Base-by-base conservation (phyloP, 805 yeast species). In the Kuraishia hungarica region DNA sequence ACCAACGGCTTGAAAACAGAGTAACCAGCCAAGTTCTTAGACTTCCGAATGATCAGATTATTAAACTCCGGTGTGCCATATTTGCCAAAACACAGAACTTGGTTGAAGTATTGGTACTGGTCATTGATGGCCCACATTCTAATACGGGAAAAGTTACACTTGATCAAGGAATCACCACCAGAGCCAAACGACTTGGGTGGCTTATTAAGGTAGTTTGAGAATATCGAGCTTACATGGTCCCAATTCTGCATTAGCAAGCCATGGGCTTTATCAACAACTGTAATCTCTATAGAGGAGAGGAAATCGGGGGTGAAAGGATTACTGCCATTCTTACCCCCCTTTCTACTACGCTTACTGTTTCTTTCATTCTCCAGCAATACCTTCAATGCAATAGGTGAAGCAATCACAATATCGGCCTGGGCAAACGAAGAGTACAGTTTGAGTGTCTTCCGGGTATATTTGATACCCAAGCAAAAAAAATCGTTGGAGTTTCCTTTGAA, bases 121-220 rank as follows among this genome's bases (percentile, higher is more conserved):
- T 89, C 96, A 64, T 94, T 92, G 59, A 94, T 84, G 43, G 87
- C 84, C 96, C 96, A 92, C 87, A 88, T 86, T 62, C 97, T 79
- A 46, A 94, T 85, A 61, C 99, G 79, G 56, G 94, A 83, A 69
- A 94, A 94, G 70, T 94, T 99, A 17, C 96, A 87, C 56, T 83
- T 87, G 10, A 53, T 21, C 29, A 21, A 19, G 7, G 21, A 23
- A 59, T 83, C 91, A 35, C 43, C 43, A 3, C 66, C 58, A 13
- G 60, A 61, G 59, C 87, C 84, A 59, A 78, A 78, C 53, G 86
- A 82, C 59, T 82, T 81, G 5, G 98, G 98, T 51, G 91, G 82
- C 55, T 77, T 73, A 69, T 92, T 91, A 55, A 91, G 61, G 65
- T 86, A 83, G 59, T 83, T 82, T 61, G 85, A 73, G n/a, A 87